Conservation (phyloP, 768 basidiomycete species). For the Hericium alpestre region DNA sequence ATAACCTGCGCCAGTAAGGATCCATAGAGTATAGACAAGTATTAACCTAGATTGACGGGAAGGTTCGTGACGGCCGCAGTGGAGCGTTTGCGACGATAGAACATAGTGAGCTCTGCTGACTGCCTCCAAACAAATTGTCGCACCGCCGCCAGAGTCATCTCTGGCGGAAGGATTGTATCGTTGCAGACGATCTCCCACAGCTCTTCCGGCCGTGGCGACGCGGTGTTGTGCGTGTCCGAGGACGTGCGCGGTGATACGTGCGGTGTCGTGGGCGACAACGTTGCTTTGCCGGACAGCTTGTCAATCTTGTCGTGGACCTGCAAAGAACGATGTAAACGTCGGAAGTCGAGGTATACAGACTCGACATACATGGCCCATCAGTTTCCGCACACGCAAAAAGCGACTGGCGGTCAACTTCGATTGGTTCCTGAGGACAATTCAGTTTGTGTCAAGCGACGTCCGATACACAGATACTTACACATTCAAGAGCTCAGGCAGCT, state of each 20-base stretch:
- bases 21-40: too few species aligned
- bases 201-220: slow-evolving; percentile 36
- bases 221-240: slow-evolving; percentile 8
- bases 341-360: not conserved
- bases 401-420: slow-evolving; percentile 84
- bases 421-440: slow-evolving; percentile 40
- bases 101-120: slow-evolving; percentile 58
- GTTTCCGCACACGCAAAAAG: slow-evolving; percentile 76
- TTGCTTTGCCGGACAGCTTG: slow-evolving; percentile 29
- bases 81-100: slow-evolving; percentile 45
- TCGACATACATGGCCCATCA: slow-evolving; percentile 62
- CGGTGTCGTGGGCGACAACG: slow-evolving; percentile 21
- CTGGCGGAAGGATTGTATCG: slow-evolving; percentile 67
- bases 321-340: slow-evolving; percentile 2
- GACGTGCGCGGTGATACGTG: slow-evolving; percentile 1
- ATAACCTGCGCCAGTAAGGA: too few species aligned
- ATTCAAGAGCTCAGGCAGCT: slow-evolving; percentile 74
- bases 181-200: slow-evolving; percentile 84
- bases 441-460: not conserved
- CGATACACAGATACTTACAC: slow-evolving; percentile 44
- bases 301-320: slow-evolving; percentile 82
- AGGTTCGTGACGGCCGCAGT: not conserved
- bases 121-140: slow-evolving; percentile 86
- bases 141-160: slow-evolving; percentile 85
- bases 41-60: too few species aligned